phyloP scores from a whole-genome alignment of 2,329 filamentous ascomycete genomes.

The Cytospora chrysosperma region DNA sequence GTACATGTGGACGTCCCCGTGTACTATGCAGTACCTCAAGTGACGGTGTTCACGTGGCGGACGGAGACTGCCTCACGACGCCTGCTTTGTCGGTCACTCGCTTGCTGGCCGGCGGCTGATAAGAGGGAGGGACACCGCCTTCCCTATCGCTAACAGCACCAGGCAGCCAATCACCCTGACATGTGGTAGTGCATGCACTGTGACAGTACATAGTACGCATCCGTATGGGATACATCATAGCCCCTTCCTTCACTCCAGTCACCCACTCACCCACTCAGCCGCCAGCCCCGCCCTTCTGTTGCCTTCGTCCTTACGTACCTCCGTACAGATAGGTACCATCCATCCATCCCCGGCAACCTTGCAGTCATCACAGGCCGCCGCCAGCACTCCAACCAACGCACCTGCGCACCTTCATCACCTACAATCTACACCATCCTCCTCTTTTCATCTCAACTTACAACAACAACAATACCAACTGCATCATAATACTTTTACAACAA shows the following conservation, averaged over 20 bases:
- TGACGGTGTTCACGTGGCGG: slow-evolving; percentile 13
- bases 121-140: neutral
- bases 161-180: neutral
- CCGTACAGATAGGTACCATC: slow-evolving; percentile 2
- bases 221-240: too few relatives aligned
- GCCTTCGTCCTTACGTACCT: neutral
- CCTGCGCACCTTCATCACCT: slow-evolving; percentile 1
- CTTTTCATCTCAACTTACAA: slow-evolving; percentile 5
- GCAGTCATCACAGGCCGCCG: slow-evolving; percentile 12
- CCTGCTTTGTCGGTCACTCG: neutral
- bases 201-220: too few relatives aligned
- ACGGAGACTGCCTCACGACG: neutral
- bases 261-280: neutral
- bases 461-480: slow-evolving; percentile 14
- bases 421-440: slow-evolving; percentile 10
- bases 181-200: neutral
- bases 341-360: slow-evolving; percentile 12
- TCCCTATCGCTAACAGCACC: neutral
- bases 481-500: neutral
- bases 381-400: slow-evolving; percentile 8
- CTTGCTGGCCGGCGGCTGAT: neutral
- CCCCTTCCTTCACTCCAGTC: neutral
- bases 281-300: slow-evolving; percentile 11
- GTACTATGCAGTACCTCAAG: neutral
- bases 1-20: neutral